phyloP scores from a whole-genome alignment of 495 filamentous ascomycete genomes.

The Aspergillus mulundensis region DNA sequence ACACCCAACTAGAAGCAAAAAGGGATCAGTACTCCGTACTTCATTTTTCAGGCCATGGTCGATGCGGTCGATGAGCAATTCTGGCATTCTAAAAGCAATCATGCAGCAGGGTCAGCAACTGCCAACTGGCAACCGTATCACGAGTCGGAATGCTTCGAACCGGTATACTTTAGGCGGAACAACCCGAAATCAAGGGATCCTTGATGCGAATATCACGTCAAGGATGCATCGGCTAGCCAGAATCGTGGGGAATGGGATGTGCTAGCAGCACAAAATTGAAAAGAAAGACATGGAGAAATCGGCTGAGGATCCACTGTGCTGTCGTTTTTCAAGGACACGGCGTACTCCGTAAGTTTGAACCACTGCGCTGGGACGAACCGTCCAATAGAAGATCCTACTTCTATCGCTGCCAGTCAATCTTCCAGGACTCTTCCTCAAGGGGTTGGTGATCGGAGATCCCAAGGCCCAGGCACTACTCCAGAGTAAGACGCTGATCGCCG shows the following conservation, averaged over 20 bases:
- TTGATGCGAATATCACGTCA: too few species aligned
- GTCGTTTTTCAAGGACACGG: background rate
- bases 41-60: background rate
- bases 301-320: background rate
- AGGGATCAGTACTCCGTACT: background rate
- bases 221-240: too few species aligned
- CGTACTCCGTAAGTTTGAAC: slow-evolving; percentile 2
- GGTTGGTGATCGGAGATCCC: too few species aligned
- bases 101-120: background rate
- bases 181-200: background rate
- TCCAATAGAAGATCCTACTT: slow-evolving; percentile 6
- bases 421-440: too few species aligned
- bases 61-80: background rate
- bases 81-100: background rate
- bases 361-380: slow-evolving; percentile 8
- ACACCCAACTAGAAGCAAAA: background rate
- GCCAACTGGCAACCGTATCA: background rate
- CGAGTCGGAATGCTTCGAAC: background rate
- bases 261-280: background rate
- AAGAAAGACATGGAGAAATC: background rate
- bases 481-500: background rate
- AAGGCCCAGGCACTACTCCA: too few species aligned
- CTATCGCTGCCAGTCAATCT: background rate
- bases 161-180: background rate
- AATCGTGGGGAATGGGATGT: background rate